Evolutionary conservation across 1,284 basidiomycete genomes (phyloP).

Genomic region (Gymnopus androsaceus): DNA sequence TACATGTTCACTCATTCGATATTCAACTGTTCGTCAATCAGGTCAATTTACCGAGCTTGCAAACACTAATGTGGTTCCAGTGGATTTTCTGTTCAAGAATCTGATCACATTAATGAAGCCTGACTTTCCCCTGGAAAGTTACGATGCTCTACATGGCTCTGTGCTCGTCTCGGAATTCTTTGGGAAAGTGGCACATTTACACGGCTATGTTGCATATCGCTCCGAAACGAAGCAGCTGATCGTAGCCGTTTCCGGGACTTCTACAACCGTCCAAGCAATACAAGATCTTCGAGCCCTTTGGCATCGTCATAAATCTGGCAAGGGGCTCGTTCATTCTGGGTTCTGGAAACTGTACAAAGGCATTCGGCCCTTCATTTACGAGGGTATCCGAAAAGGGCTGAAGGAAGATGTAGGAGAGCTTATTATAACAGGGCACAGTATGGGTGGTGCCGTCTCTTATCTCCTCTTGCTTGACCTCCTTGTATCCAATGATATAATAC

Average conservation of each 20-base stretch:
- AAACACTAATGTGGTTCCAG: constrained; percentile 38
- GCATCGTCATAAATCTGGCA: constrained; percentile 37
- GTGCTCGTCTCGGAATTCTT: constrained; percentile 38
- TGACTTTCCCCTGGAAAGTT: constrained; percentile 50
- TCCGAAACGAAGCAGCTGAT: constrained; percentile 44
- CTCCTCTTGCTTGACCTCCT: constrained; percentile 47
- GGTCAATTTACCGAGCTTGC: constrained; percentile 54
- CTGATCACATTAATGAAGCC: constrained; percentile 37
- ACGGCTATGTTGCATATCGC: constrained; percentile 45
- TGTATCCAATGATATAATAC: constrained; percentile 27
- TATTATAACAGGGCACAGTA: constrained; percentile 51
- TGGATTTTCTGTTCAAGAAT: constrained; percentile 44
- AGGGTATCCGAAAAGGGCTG: constrained; percentile 33
- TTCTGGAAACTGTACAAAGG: constrained; percentile 56
- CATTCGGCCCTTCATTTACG: constrained; percentile 33
- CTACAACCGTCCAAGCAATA: constrained; percentile 40
- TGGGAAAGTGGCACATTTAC: constrained; percentile 42
- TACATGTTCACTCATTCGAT: not conserved
- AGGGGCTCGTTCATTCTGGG: constrained; percentile 47
- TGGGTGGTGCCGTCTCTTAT: constrained; percentile 51
- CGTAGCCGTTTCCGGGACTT: constrained; percentile 50
- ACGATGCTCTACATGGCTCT: constrained; percentile 38
- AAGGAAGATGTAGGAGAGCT: constrained; percentile 38
- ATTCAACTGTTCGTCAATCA: constrained; percentile 19
- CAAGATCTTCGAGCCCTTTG: constrained; percentile 44